These are phyloP conservation scores for Rhynchosporium graminicola DNA, from an alignment of 2,329 filamentous ascomycete genomes.

Conservation along the genomic window DNA sequence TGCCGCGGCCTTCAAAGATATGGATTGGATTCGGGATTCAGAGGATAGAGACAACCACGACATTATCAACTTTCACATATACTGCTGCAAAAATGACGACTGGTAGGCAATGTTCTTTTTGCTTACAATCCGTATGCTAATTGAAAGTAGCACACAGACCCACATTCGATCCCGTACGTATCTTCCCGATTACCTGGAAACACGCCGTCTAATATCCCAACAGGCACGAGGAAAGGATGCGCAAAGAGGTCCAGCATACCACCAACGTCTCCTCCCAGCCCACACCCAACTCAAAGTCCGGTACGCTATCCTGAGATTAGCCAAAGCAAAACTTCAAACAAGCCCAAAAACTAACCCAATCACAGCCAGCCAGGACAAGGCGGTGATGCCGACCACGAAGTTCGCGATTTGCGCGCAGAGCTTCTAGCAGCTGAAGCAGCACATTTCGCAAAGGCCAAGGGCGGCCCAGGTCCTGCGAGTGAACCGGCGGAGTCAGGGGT, in stretches of 20 bases:
- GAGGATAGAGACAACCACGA: background rate
- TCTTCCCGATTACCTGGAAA: background rate
- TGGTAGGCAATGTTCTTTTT: constrained; percentile 29
- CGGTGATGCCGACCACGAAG: constrained; percentile 68
- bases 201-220: constrained; percentile 22
- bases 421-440: constrained; percentile 85
- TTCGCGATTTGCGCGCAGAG: constrained; percentile 84
- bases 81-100: constrained; percentile 52
- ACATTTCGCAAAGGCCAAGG: constrained; percentile 83
- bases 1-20: constrained; percentile 13
- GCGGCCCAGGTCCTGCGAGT: constrained; percentile 50
- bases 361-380: constrained; percentile 82
- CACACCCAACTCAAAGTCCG: constrained; percentile 91
- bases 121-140: constrained; percentile 22
- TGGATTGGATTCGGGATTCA: background rate
- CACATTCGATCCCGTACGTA: constrained; percentile 86
- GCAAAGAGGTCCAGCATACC: constrained; percentile 88
- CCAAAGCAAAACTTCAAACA: background rate
- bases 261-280: constrained; percentile 91
- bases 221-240: constrained; percentile 93
- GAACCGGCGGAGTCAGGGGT: constrained; percentile 48
- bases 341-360: constrained; percentile 27
- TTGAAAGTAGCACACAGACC: constrained; percentile 68
- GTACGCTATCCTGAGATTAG: constrained; percentile 44
- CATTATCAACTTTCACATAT: background rate